phyloP scores from a whole-genome alignment of 2,329 filamentous ascomycete species.

The Sphaerulina musiva region DNA sequence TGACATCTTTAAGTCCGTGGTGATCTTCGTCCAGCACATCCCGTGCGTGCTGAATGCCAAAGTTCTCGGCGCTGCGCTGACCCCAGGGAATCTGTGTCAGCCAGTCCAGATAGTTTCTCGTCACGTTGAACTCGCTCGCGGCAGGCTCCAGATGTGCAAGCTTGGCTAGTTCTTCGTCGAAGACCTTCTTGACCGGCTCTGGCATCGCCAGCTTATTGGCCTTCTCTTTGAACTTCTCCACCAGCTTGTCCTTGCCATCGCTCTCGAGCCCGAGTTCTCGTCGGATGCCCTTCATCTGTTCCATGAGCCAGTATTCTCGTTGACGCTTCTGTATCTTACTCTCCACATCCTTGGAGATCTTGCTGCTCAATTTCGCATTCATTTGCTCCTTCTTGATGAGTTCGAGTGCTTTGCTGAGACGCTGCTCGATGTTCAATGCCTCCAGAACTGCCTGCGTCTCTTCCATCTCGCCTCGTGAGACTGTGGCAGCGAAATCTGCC shows the following conservation, averaged over 20 bases:
- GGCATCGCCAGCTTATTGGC: slow-evolving; percentile 92
- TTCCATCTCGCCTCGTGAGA: slow-evolving; percentile 84
- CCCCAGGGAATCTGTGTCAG: slow-evolving; percentile 98
- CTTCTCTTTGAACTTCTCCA: slow-evolving; percentile 97
- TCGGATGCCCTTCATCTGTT: slow-evolving; percentile 98
- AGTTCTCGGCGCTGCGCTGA: slow-evolving; percentile 90
- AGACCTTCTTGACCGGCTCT: slow-evolving; percentile 91
- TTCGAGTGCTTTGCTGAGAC: slow-evolving; percentile 82
- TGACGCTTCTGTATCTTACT: slow-evolving; percentile 96
- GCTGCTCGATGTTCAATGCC: slow-evolving; percentile 82
- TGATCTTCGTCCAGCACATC: slow-evolving; percentile 92
- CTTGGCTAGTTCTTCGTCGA: slow-evolving; percentile 97
- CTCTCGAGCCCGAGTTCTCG: slow-evolving; percentile 93
- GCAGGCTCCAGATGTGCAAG: slow-evolving; percentile 89
- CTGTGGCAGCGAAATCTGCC: slow-evolving; percentile 93
- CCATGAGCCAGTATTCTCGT: slow-evolving; percentile 97
- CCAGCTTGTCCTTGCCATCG: slow-evolving; percentile 95
- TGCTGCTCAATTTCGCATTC: slow-evolving; percentile 93
- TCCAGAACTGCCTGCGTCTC: slow-evolving; percentile 90
- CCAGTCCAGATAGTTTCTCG: slow-evolving; percentile 97
- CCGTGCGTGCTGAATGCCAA: slow-evolving; percentile 85
- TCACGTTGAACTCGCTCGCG: slow-evolving; percentile 97
- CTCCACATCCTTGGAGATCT: slow-evolving; percentile 97
- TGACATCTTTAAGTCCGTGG: slow-evolving; percentile 94
- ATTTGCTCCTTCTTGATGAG: slow-evolving; percentile 97